A percentile compares a stretch with the other conserved stretches of the same genome.
These are phyloP conservation scores for Monosporascus sp. DNA, from an alignment of 2,329 filamentous ascomycete genomes.

Conservation along the genomic window DNA sequence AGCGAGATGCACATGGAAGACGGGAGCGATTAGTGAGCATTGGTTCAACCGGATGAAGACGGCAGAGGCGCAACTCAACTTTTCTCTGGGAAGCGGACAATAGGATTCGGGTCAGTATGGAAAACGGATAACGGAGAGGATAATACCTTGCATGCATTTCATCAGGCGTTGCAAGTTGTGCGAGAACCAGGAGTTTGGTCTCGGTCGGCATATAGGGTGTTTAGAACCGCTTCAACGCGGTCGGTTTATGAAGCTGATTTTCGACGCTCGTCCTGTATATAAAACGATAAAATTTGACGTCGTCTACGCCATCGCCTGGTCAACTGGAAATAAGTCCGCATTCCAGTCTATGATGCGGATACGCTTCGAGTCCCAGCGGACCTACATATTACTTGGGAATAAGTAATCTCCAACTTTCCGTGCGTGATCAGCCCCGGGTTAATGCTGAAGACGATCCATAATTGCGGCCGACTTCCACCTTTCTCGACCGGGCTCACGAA, in stretches of 20 bases:
- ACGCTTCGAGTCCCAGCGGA: too few relatives aligned
- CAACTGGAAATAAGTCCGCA: too few relatives aligned
- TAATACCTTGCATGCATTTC: slow-evolving; percentile 25
- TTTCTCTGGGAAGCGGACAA: slow-evolving; percentile 21
- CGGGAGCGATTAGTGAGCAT: slow-evolving; percentile 13
- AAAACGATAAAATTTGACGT: neutral
- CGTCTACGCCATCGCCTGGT: neutral
- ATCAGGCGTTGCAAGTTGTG: slow-evolving; percentile 29
- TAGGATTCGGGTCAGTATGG: slow-evolving; percentile 16
- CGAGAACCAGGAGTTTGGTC: slow-evolving; percentile 22
- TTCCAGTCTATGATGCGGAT: too few relatives aligned
- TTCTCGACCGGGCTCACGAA: slow-evolving; percentile 23
- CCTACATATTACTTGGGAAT: too few relatives aligned
- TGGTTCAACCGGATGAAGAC: slow-evolving; percentile 24
- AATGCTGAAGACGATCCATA: too few relatives aligned
- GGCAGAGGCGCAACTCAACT: slow-evolving; percentile 27
- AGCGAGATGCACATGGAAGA: slow-evolving; percentile 16
- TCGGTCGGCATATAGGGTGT: slow-evolving; percentile 18
- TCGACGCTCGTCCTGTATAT: neutral
- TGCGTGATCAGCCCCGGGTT: neutral
- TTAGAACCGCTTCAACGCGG: slow-evolving; percentile 37
- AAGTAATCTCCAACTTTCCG: too few relatives aligned
- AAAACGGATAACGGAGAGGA: slow-evolving; percentile 18
- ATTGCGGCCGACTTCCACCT: slow-evolving; percentile 17
- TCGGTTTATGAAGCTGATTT: slow-evolving; percentile 7